Percentiles rank a stretch among this genome's conserved stretches.
phyloP scores from a whole-genome alignment of 1,284 basidiomycete species.

The Malassezia japonica region DNA sequence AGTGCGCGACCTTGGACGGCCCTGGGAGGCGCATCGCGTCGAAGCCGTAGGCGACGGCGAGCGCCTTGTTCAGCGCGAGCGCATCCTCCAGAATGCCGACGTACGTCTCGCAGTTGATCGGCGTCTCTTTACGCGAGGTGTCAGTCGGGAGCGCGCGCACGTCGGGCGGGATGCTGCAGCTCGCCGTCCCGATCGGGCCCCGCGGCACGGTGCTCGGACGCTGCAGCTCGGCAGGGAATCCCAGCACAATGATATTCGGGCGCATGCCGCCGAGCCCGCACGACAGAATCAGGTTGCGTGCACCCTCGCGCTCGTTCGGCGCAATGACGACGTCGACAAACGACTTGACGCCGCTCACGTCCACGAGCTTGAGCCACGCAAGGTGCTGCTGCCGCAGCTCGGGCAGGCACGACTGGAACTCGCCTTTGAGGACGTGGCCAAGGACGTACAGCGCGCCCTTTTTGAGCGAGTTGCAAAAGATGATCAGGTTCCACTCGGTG shows the following conservation, averaged over 20 bases:
- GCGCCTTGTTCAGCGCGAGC: constrained; percentile 45
- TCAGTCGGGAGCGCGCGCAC: constrained; percentile 37
- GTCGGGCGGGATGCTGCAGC: constrained; percentile 12
- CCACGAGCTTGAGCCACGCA: constrained; percentile 47
- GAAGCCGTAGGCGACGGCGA: constrained; percentile 44
- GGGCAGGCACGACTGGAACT: constrained; percentile 41
- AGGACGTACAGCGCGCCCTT: constrained; percentile 46
- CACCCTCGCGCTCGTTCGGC: constrained; percentile 42
- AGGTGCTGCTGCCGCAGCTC: constrained; percentile 43
- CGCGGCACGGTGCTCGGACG: constrained; percentile 23
- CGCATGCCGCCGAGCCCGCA: constrained; percentile 47
- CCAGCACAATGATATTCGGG: constrained; percentile 45
- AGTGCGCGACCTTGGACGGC: constrained; percentile 12
- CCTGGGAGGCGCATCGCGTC: constrained; percentile 33
- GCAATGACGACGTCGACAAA: constrained; percentile 47
- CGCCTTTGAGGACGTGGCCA: constrained; percentile 46
- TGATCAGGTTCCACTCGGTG: constrained; percentile 47
- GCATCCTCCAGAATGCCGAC: constrained; percentile 47
- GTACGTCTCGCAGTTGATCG: constrained; percentile 36
- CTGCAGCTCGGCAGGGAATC: constrained; percentile 40
- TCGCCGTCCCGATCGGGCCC: constrained; percentile 18
- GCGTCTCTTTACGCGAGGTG: constrained; percentile 35
- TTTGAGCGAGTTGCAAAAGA: constrained; percentile 48
- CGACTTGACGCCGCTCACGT: constrained; percentile 42
- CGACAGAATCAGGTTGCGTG: constrained; percentile 40